Conservation (phyloP, 163 green algal species). For the Picocystis sp. region DNA sequence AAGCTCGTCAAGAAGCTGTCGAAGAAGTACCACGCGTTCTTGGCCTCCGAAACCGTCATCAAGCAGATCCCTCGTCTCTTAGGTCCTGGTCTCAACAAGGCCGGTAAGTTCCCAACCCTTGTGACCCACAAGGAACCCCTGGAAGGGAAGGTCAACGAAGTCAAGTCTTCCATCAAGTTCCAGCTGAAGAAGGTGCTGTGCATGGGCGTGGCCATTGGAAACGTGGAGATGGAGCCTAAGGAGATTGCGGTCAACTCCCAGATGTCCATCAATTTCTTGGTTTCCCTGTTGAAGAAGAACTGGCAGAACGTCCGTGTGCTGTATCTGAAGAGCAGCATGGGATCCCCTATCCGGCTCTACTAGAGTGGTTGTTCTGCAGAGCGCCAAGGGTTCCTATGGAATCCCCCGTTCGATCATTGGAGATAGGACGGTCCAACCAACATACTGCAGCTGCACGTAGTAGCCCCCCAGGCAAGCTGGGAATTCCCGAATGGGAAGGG, state of each 20-base stretch:
- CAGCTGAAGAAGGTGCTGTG: slow-evolving; percentile 99
- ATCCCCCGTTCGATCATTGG: no score
- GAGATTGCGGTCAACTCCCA: slow-evolving; percentile 84
- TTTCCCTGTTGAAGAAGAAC: slow-evolving; percentile 99
- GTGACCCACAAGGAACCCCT: slow-evolving; percentile 66
- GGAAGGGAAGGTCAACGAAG: slow-evolving; percentile 74
- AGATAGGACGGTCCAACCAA: no score
- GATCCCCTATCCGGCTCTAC: slow-evolving; percentile 83
- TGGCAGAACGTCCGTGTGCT: slow-evolving; percentile 98
- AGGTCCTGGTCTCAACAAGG: slow-evolving; percentile 97
- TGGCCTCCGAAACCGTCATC: slow-evolving; percentile 96
- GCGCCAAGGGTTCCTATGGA: no score
- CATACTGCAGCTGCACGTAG: no score
- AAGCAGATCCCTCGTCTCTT: slow-evolving; percentile 98
- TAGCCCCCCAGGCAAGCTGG: no score
- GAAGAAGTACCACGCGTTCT: slow-evolving; percentile 95
- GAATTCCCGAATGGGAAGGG: no score
- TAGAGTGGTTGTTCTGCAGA: slow-evolving; percentile 33
- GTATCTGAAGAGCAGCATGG: slow-evolving; percentile 97
- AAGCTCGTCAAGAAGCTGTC: slow-evolving; percentile 99
- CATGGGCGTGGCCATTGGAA: slow-evolving; percentile 91
- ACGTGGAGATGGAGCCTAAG: slow-evolving; percentile 76
- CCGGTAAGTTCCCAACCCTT: slow-evolving; percentile 96
- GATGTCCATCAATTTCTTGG: slow-evolving; percentile 95
- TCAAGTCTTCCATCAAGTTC: slow-evolving; percentile 94